These are phyloP conservation scores for Vitis hybrid DNA, from an alignment of 177 flowering plant species.

Conservation along the genomic window DNA sequence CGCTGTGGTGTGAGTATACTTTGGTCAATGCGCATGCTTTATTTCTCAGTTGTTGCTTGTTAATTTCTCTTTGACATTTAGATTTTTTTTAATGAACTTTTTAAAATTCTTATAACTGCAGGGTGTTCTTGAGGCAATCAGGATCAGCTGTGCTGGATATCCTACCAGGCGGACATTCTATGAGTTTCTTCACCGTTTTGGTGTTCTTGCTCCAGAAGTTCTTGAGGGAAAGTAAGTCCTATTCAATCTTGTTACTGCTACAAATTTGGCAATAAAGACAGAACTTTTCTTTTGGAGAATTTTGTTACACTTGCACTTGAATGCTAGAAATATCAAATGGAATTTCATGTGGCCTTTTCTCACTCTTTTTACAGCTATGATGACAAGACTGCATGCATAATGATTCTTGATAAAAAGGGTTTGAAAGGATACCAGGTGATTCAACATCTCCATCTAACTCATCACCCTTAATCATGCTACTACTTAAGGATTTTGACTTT, in stretches of 20 bases:
- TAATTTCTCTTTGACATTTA: constrained; percentile 4
- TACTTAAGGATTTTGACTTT: background rate
- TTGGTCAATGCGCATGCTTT: background rate
- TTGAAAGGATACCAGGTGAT: constrained; percentile 73
- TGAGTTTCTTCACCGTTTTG: constrained; percentile 92
- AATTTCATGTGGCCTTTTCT: background rate
- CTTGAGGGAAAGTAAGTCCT: constrained; percentile 70
- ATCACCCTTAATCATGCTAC: background rate
- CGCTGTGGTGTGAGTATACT: constrained; percentile 61
- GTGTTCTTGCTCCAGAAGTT: constrained; percentile 90
- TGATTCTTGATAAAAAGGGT: constrained; percentile 67
- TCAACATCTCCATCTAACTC: constrained; percentile 7
- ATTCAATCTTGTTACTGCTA: background rate
- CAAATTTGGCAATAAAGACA: background rate
- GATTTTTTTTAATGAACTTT: background rate
- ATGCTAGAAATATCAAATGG: background rate
- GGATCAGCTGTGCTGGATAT: constrained; percentile 99
- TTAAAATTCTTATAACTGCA: constrained; percentile 41
- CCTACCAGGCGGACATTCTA: constrained; percentile 93
- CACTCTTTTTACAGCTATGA: constrained; percentile 36
- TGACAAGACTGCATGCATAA: constrained; percentile 65
- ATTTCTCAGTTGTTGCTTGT: background rate
- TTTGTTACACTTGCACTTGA: background rate
- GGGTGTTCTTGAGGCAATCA: constrained; percentile 99
- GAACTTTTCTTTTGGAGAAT: background rate